Percentiles rank a stretch among this genome's conserved stretches.
Evolutionary conservation across 75 land plant species (phyloP).

Genomic region (Larix kaempferi): DNA sequence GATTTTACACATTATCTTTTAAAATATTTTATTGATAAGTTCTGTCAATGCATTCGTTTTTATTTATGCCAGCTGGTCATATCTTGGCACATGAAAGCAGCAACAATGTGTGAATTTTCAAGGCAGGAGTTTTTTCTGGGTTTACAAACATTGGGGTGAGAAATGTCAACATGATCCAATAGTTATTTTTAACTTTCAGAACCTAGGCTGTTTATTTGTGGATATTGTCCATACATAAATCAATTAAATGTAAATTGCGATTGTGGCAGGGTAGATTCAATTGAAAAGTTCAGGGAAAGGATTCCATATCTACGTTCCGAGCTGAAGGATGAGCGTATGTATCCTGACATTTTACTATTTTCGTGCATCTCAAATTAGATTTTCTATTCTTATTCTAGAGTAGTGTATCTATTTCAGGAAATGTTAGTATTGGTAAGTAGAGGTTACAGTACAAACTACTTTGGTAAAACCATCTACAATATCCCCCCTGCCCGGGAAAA

Average conservation of each 20-base stretch:
- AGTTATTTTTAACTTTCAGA: neutral
- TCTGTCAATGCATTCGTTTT: neutral
- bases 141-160: constrained; percentile 83
- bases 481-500: too few species aligned
- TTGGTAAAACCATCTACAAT: too few species aligned
- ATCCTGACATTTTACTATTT: constrained; percentile 1
- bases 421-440: neutral
- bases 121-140: constrained; percentile 89
- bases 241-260: neutral
- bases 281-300: constrained; percentile 79
- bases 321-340: constrained; percentile 95
- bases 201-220: neutral
- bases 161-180: neutral
- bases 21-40: neutral
- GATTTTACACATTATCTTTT: neutral
- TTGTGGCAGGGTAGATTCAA: constrained; percentile 82
- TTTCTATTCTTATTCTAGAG: neutral
- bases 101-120: constrained; percentile 98
- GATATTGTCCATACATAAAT: neutral
- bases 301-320: constrained; percentile 79
- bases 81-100: constrained; percentile 99
- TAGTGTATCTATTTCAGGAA: neutral
- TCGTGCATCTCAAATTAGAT: neutral
- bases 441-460: neutral
- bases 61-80: constrained; percentile 64